Percentiles rank a stretch among this genome's conserved stretches.
These are phyloP conservation scores for Scheffersomyces cryptocercus DNA, from an alignment of 1,139 yeast genomes.

Conservation along the genomic window DNA sequence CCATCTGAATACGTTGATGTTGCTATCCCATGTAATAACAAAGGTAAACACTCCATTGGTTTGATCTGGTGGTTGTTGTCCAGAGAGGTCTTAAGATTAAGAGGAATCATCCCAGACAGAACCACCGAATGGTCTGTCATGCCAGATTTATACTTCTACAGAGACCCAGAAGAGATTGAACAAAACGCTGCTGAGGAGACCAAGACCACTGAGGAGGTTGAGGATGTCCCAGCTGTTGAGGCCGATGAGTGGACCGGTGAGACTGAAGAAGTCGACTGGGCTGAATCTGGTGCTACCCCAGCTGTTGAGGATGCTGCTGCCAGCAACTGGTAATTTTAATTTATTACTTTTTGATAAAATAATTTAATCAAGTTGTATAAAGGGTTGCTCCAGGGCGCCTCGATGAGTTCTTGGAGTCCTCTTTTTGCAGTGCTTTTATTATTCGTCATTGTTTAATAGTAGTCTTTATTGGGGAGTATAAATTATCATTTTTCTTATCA, in stretches of 20 bases:
- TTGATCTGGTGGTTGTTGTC: conserved; percentile 99
- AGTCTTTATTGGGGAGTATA: conserved; percentile 12
- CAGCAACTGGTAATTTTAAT: conserved; percentile 45
- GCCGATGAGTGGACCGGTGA: conserved; percentile 58
- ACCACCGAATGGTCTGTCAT: conserved; percentile 96
- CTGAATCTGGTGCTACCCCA: conserved; percentile 66
- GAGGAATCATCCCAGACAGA: conserved; percentile 98
- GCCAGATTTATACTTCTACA: conserved; percentile 99
- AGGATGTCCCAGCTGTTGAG: conserved; percentile 55
- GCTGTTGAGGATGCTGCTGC: conserved; percentile 81
- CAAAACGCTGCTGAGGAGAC: conserved; percentile 72
- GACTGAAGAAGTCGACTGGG: conserved; percentile 65
- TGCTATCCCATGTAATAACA: conserved; percentile 99
- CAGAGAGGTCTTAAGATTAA: conserved; percentile 98
- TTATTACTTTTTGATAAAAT: conserved; percentile 10
- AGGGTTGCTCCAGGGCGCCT: too few relatives aligned
- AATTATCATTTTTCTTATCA: conserved; percentile 8
- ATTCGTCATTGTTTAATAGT: neutral
- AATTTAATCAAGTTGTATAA: conserved; percentile 5
- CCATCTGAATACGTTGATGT: conserved; percentile 99
- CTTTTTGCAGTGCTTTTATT: neutral
- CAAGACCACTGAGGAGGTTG: conserved; percentile 49
- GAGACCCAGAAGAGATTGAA: conserved; percentile 99
- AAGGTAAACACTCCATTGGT: conserved; percentile 99
- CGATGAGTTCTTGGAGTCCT: too few relatives aligned